Evolutionary conservation across 768 basidiomycete species (phyloP).

Genomic region (Leccinum aurantiacum): DNA sequence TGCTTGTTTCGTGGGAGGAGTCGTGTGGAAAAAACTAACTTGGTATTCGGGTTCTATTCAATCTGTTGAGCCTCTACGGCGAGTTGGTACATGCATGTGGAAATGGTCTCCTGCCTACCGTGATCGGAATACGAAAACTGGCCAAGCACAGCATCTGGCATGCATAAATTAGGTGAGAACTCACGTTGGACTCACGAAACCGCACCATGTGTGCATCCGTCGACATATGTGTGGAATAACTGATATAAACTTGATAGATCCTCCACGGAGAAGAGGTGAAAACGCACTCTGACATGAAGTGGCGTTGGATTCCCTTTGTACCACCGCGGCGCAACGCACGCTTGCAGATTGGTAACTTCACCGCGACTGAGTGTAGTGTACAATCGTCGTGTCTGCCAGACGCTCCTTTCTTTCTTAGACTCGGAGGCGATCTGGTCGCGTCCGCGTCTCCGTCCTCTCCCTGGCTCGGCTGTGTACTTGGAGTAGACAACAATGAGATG

Average conservation of each 20-base stretch:
- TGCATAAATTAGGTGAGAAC: slow-evolving; percentile 2
- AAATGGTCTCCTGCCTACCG: slow-evolving; percentile 64
- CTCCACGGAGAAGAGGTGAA: slow-evolving; percentile 7
- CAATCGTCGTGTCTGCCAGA: slow-evolving; percentile 65
- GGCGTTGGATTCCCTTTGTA: slow-evolving; percentile 33
- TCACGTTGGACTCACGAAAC: slow-evolving; percentile 42
- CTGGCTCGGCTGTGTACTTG: slow-evolving; percentile 4
- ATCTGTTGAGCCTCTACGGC: not conserved
- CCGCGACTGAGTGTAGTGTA: slow-evolving; percentile 40
- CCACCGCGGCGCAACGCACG: slow-evolving; percentile 60
- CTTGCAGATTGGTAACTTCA: slow-evolving; percentile 51
- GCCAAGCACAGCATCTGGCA: slow-evolving; percentile 2
- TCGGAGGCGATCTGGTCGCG: slow-evolving; percentile 72
- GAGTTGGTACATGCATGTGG: slow-evolving; percentile 31
- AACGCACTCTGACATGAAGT: slow-evolving; percentile 8
- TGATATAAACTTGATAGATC: not conserved
- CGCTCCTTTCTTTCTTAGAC: slow-evolving; percentile 38
- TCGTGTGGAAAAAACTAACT: slow-evolving; percentile 27
- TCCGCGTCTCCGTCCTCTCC: slow-evolving; percentile 49
- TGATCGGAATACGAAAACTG: slow-evolving; percentile 50
- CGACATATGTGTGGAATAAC: slow-evolving; percentile 62
- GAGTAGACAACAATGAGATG: not conserved
- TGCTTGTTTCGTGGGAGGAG: slow-evolving; percentile 55
- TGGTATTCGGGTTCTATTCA: not conserved
- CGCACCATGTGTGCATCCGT: slow-evolving; percentile 64